A percentile compares a stretch with the other conserved stretches of the same genome.
These are phyloP conservation scores for Hypoxylon sp. DNA, from an alignment of 2,329 filamentous ascomycete species.

Conservation along the genomic window DNA sequence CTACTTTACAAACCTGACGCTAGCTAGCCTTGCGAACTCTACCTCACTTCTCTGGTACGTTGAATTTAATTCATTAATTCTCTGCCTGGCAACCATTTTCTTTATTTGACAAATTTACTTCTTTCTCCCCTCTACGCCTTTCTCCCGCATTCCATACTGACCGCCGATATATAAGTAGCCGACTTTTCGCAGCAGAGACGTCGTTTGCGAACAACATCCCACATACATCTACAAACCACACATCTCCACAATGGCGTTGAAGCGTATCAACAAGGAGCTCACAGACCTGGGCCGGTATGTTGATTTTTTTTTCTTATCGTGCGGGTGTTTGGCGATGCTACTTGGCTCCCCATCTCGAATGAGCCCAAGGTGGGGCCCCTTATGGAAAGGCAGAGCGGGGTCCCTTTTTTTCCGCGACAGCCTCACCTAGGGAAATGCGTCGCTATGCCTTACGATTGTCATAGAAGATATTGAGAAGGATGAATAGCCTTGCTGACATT, in stretches of 20 bases:
- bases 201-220: conserved; percentile 24
- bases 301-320: conserved; percentile 31
- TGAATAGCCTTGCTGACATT: conserved; percentile 43
- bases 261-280: conserved; percentile 95
- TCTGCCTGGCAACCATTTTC: no score
- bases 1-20: conserved; percentile 12
- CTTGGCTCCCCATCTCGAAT: conserved; percentile 36
- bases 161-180: conserved; percentile 41
- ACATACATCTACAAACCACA: conserved; percentile 23
- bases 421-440: no score
- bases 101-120: conserved; percentile 21
- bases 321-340: conserved; percentile 21
- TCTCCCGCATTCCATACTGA: conserved; percentile 44
- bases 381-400: conserved; percentile 39
- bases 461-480: background rate
- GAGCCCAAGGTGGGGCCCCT: conserved; percentile 43
- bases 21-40: conserved; percentile 1
- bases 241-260: conserved; percentile 75
- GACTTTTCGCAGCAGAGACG: conserved; percentile 37
- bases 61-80: background rate
- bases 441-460: background rate
- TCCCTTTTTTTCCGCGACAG: conserved; percentile 27
- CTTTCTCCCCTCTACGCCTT: conserved; percentile 30
- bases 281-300: conserved; percentile 87
- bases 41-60: conserved; percentile 21